Percentiles rank a stretch among this genome's conserved stretches.
These are phyloP conservation scores for Acanthamoeba culbertsoni DNA, from an alignment of 208 protist species.

Conservation along the genomic window DNA sequence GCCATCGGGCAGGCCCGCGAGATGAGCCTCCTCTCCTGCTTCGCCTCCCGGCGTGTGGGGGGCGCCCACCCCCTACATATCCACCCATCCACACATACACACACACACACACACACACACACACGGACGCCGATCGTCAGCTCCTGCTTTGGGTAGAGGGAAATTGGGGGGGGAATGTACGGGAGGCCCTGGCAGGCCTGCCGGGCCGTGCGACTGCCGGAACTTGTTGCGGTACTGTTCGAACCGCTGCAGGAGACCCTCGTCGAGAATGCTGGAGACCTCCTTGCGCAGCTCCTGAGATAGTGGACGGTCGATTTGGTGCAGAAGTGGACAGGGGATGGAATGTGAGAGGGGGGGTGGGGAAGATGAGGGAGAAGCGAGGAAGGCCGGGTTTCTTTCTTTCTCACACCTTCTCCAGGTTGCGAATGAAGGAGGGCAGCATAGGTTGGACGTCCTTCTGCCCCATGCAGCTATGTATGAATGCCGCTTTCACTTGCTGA, in stretches of 20 bases:
- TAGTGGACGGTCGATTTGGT: too few species aligned
- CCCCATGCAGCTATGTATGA: background rate
- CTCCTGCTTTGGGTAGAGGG: background rate
- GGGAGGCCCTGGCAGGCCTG: background rate
- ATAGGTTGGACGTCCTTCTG: background rate
- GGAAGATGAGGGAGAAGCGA: background rate
- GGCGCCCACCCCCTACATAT: too few species aligned
- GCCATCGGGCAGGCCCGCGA: too few species aligned
- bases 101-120: background rate
- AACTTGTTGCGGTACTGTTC: background rate
- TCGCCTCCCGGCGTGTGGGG: too few species aligned
- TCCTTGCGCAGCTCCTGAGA: constrained; percentile 1
- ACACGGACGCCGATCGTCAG: background rate
- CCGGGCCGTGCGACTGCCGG: background rate
- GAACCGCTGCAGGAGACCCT: constrained; percentile 1
- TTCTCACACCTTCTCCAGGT: constrained; percentile 22
- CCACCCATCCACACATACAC: background rate
- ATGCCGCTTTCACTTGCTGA: background rate
- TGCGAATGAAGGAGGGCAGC: background rate
- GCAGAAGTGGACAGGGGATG: background rate
- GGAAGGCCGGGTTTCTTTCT: background rate
- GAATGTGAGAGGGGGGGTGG: background rate
- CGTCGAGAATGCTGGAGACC: background rate
- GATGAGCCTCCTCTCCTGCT: too few species aligned
- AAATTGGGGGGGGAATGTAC: background rate